Percentiles rank a stretch among this genome's conserved stretches.
Evolutionary conservation across 306 rosid genomes (phyloP).

Genomic region (Nissolia schottii): DNA sequence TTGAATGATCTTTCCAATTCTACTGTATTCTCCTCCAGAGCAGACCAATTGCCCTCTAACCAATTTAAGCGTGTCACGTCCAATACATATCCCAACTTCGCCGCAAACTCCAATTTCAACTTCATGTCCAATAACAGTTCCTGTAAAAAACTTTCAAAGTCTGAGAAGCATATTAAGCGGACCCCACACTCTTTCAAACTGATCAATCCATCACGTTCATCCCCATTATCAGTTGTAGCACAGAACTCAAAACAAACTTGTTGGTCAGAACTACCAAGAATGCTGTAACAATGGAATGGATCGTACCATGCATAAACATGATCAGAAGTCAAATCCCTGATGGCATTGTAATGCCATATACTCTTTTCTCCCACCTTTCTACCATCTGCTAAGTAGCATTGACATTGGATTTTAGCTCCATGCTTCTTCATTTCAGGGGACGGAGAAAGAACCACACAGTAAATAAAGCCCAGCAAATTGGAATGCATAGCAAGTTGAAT

Average conservation of each 20-base stretch:
- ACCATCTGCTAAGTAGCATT: not conserved
- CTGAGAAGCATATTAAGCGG: not conserved
- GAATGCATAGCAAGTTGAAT: not conserved
- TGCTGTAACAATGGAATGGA: not conserved
- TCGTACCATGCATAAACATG: constrained; percentile 16
- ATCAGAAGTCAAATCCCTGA: not conserved
- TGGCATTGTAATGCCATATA: not conserved
- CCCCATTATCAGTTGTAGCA: not conserved
- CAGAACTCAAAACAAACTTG: not conserved
- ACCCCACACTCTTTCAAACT: not conserved
- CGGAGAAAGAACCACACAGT: not conserved
- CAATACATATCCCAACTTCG: not conserved
- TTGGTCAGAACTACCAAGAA: not conserved
- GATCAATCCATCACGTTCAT: not conserved
- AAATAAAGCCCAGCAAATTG: not conserved
- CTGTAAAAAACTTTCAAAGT: not conserved
- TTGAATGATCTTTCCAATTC: not conserved
- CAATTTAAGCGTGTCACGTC: not conserved
- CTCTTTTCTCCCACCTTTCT: not conserved
- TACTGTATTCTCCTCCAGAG: not conserved
- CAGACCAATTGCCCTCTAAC: not conserved
- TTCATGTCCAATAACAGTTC: too few species aligned
- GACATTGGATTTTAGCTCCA: not conserved
- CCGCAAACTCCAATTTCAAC: not conserved
- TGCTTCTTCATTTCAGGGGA: not conserved